A percentile compares a stretch with the other conserved stretches of the same genome.
These are phyloP conservation scores for Actinomortierella ambigua DNA, from an alignment of 371 early-diverging fungal genomes.

Conservation along the genomic window DNA sequence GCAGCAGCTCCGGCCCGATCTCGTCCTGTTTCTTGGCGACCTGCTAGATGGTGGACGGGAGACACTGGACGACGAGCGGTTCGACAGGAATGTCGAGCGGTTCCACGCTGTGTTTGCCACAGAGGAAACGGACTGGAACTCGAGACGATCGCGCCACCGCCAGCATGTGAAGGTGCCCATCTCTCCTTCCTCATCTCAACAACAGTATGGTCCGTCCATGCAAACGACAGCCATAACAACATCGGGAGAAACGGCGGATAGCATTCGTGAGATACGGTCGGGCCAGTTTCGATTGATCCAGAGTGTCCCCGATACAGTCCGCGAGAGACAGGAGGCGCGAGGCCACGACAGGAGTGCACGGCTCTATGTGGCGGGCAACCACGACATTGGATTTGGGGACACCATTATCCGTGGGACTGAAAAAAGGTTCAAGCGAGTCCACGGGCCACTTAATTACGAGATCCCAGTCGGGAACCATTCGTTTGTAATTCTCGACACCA, in stretches of 20 bases:
- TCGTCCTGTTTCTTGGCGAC: slow-evolving; percentile 79
- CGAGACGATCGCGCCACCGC: too few species aligned
- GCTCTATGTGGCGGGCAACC: slow-evolving; percentile 80
- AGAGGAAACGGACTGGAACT: slow-evolving; percentile 7
- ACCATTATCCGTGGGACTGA: slow-evolving; percentile 58
- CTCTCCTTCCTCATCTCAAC: too few species aligned
- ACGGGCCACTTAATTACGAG: slow-evolving; percentile 74
- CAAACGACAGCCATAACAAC: too few species aligned
- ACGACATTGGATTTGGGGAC: slow-evolving; percentile 91
- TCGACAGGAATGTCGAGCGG: slow-evolving; percentile 31
- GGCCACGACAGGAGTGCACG: slow-evolving; percentile 12
- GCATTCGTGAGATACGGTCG: too few species aligned
- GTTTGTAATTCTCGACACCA: slow-evolving; percentile 80
- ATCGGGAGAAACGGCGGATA: too few species aligned
- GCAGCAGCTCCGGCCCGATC: slow-evolving; percentile 55
- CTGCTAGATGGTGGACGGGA: slow-evolving; percentile 89
- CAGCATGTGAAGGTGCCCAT: too few species aligned
- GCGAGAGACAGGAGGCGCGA: too few species aligned
- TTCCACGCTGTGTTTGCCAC: slow-evolving; percentile 28
- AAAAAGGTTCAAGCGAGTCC: slow-evolving; percentile 58
- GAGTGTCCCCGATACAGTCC: too few species aligned
- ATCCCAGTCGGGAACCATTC: slow-evolving; percentile 61
- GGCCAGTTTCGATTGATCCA: too few species aligned
- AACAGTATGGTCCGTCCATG: too few species aligned
- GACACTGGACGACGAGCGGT: slow-evolving; percentile 64